Base-by-base conservation (phyloP, 371 early-diverging fungal species). In the Apophysomyces trapeziformis region DNA sequence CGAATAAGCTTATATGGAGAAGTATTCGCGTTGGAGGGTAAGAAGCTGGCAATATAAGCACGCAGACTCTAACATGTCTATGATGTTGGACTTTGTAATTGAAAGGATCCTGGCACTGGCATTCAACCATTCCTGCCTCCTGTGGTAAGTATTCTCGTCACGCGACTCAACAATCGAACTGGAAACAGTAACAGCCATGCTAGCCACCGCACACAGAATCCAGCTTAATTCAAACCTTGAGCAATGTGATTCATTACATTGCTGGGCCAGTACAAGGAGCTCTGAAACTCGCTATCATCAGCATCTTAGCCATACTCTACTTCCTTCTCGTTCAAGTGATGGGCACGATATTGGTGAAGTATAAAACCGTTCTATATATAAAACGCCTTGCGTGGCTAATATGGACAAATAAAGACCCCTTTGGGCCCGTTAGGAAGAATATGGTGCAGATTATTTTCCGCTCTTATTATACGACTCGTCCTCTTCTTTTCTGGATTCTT, bases 91-190 rank as follows among this genome's bases (percentile, higher is more conserved):
- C 44, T 16, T 16, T 14, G 37, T 11, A 18, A 7, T 56, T 26
- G 47, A 21, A 78, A 90, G 90, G 93, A 93, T 70, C 76, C 88
- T 54, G 89, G 92, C 21, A 96, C 95, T 5, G 94, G 94, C 35
- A 93, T 96, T 67, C 94, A 95, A 60, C 95, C 96, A 7, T 95
- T 96, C 74, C 74, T 94, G 57, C 92, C 92, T 57, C 92, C 93
- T 11, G 87, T 92, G 73, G 90, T 88, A 83, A 72, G 26, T 35
- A 54, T 37, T 59, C 16, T 36, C n/a, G 32, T 13, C 54, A 36
- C n/a, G 38, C 47, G 16, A 8, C 9, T 9, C 8, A 50, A 9
- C 21, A 35, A 50, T 50, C 35, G 5, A 7, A n/a, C 18, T 44
- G 43, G 35, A 8, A 60, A 39, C 21, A 26, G 35, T 54, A 16